phyloP scores from a whole-genome alignment of 495 filamentous ascomycete species.

The Cryomyces minteri region DNA sequence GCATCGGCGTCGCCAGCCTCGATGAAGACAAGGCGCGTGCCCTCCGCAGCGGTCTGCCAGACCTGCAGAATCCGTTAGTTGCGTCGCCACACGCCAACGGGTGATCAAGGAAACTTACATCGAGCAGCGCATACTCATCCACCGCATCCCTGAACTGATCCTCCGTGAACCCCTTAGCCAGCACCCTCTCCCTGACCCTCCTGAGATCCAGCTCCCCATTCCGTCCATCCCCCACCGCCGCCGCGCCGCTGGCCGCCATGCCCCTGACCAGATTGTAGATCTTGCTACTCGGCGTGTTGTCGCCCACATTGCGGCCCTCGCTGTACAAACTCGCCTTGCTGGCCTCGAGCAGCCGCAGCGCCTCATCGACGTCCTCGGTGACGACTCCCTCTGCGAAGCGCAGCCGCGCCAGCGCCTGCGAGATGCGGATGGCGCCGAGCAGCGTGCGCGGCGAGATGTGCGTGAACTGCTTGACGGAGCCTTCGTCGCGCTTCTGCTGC shows the following conservation, averaged over 20 bases:
- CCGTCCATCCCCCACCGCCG: conserved; percentile 49
- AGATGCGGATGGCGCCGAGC: conserved; percentile 77
- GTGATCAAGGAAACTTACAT: conserved; percentile 43
- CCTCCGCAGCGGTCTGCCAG: conserved; percentile 85
- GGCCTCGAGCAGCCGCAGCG: conserved; percentile 73
- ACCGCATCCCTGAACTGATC: conserved; percentile 74
- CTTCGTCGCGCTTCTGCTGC: conserved; percentile 75
- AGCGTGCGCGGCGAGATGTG: conserved; percentile 88
- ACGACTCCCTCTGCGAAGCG: conserved; percentile 70
- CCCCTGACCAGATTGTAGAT: conserved; percentile 86
- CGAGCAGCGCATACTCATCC: conserved; percentile 71
- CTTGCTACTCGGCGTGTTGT: conserved; percentile 68
- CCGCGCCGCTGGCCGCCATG: conserved; percentile 67
- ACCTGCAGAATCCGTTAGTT: conserved; percentile 35
- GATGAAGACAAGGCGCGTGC: conserved; percentile 70
- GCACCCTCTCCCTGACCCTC: conserved; percentile 70
- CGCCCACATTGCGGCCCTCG: conserved; percentile 37
- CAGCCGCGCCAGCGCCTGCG: conserved; percentile 87
- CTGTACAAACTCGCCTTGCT: conserved; percentile 73
- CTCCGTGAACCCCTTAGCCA: conserved; percentile 92
- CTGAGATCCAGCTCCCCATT: conserved; percentile 68
- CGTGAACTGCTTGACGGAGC: conserved; percentile 71
- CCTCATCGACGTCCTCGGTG: conserved; percentile 89
- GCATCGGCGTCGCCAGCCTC: conserved; percentile 34
- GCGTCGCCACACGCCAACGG: not conserved